A percentile compares a stretch with the other conserved stretches of the same genome.
Conservation (phyloP, 2,329 filamentous ascomycete genomes). For the Cryphonectria japonica region DNA sequence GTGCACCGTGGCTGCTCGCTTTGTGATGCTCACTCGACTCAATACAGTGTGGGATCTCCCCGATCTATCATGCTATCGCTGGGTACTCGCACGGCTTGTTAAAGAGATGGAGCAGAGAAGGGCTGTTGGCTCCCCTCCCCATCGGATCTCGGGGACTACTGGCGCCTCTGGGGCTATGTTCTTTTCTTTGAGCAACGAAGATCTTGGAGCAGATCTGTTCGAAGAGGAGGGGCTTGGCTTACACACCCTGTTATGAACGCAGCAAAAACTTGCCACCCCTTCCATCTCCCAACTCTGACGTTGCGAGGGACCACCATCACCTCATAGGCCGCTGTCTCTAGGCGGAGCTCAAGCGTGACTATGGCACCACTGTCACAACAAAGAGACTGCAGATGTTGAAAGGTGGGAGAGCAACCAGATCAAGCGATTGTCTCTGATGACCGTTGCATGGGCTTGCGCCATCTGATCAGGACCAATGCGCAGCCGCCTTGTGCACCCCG, state of each 20-base stretch:
- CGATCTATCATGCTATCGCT: neutral
- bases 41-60: conserved; percentile 16
- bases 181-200: neutral
- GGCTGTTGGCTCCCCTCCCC: neutral
- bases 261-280: conserved; percentile 16
- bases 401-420: neutral
- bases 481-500: conserved; percentile 16
- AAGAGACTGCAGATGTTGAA: neutral
- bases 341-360: neutral
- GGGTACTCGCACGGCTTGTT: conserved; percentile 21
- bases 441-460: conserved; percentile 24
- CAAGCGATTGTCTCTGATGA: conserved; percentile 17
- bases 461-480: conserved; percentile 13
- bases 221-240: neutral
- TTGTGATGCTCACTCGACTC: neutral
- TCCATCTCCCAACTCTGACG: conserved; percentile 20
- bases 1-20: neutral
- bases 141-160: conserved; percentile 11
- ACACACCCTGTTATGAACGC: conserved; percentile 5
- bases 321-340: conserved; percentile 9
- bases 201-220: conserved; percentile 4
- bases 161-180: neutral
- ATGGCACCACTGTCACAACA: neutral
- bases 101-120: conserved; percentile 4
- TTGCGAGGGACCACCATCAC: conserved; percentile 12